Percentiles rank a stretch among this genome's conserved stretches.
These are phyloP conservation scores for Fusarium sp. DNA, from an alignment of 2,329 filamentous ascomycete species.

Conservation along the genomic window DNA sequence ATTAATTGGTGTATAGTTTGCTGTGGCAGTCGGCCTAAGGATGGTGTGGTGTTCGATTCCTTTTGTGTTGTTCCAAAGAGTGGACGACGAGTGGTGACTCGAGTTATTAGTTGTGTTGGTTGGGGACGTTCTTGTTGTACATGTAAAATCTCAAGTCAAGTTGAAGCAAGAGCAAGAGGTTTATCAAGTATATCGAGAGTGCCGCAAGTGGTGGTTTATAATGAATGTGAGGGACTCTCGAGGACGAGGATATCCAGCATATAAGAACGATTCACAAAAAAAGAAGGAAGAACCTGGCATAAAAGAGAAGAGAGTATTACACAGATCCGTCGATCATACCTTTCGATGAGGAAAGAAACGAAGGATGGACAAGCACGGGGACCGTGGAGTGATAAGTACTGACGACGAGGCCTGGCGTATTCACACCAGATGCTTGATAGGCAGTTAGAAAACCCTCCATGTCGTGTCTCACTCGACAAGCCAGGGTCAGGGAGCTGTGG, in stretches of 20 bases:
- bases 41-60: constrained; percentile 45
- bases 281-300: constrained; percentile 63
- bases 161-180: constrained; percentile 34
- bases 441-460: constrained; percentile 50
- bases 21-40: constrained; percentile 44
- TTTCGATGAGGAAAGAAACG: constrained; percentile 51
- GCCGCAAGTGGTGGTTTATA: constrained; percentile 43
- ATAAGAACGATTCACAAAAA: constrained; percentile 59
- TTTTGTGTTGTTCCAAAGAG: constrained; percentile 50
- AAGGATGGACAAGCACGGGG: constrained; percentile 57
- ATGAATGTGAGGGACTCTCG: constrained; percentile 59
- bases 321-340: constrained; percentile 61
- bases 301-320: constrained; percentile 60
- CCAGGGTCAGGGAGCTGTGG: constrained; percentile 53
- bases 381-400: constrained; percentile 62
- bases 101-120: constrained; percentile 45
- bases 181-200: constrained; percentile 41
- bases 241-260: constrained; percentile 56
- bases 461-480: constrained; percentile 63
- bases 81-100: constrained; percentile 57
- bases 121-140: constrained; percentile 49
- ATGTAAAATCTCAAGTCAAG: constrained; percentile 44
- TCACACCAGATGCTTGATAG: constrained; percentile 47
- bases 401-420: constrained; percentile 52
- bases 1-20: constrained; percentile 47